phyloP scores from a whole-genome alignment of 2,329 filamentous ascomycete species.

The Penicillium digitatum region DNA sequence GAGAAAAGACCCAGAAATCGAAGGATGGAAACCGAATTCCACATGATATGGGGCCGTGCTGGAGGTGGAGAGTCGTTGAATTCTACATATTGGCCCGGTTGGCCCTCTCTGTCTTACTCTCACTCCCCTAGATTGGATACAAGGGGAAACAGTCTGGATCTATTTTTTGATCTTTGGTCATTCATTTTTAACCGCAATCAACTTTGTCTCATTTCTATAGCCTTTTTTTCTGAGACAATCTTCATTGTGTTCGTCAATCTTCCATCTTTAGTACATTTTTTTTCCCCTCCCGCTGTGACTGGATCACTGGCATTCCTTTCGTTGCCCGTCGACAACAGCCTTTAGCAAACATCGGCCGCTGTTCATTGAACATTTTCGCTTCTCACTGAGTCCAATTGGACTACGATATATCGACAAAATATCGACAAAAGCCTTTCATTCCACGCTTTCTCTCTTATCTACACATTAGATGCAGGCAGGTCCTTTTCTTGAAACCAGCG shows the following conservation, averaged over 20 bases:
- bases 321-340: slow-evolving; percentile 24
- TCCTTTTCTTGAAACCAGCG: slow-evolving; percentile 12
- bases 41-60: slow-evolving; percentile 1
- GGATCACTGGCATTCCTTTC: slow-evolving; percentile 31
- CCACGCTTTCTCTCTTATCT: slow-evolving; percentile 1
- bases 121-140: slow-evolving; percentile 1
- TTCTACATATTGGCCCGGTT: slow-evolving; percentile 12
- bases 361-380: slow-evolving; percentile 13
- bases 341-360: slow-evolving; percentile 10
- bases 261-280: slow-evolving; percentile 15
- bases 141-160: slow-evolving; percentile 11
- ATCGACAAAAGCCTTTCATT: not conserved
- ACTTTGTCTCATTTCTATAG: slow-evolving; percentile 2
- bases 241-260: slow-evolving; percentile 12
- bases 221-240: slow-evolving; percentile 16
- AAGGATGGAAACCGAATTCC: not conserved
- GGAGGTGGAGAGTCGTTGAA: slow-evolving; percentile 12
- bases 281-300: slow-evolving; percentile 22
- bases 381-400: slow-evolving; percentile 1
- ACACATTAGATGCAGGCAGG: slow-evolving; percentile 18
- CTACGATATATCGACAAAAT: not conserved
- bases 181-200: not conserved
- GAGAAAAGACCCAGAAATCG: not conserved
- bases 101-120: not conserved
- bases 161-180: not conserved